These are phyloP conservation scores for Penicillium sp. DNA, from an alignment of 2,329 filamentous ascomycete species.

Conservation along the genomic window DNA sequence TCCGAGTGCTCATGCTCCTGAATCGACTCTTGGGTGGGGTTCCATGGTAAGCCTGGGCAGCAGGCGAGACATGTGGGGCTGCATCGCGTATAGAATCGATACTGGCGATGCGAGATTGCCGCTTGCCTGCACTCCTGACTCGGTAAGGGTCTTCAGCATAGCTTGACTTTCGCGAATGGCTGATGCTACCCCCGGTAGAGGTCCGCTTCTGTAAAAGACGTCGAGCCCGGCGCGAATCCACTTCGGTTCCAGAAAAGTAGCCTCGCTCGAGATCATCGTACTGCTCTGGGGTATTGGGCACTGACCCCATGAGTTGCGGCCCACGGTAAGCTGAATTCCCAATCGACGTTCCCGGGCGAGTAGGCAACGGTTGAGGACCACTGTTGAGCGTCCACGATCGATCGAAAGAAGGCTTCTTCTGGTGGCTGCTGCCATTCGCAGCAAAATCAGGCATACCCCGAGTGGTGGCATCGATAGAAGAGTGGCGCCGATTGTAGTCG, in stretches of 20 bases:
- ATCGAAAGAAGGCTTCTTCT: conserved; percentile 63
- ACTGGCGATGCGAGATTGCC: conserved; percentile 79
- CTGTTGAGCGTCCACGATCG: conserved; percentile 60
- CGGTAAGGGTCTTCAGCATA: conserved; percentile 74
- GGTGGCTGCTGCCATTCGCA: conserved; percentile 47
- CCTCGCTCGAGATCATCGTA: conserved; percentile 74
- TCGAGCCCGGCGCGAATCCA: conserved; percentile 69
- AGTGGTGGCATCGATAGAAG: conserved; percentile 74
- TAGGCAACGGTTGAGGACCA: conserved; percentile 37
- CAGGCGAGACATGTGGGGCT: conserved; percentile 56
- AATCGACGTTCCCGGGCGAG: conserved; percentile 40
- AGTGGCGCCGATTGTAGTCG: conserved; percentile 83
- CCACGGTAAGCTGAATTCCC: conserved; percentile 32
- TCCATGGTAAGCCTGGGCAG: conserved; percentile 68
- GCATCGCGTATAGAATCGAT: conserved; percentile 72
- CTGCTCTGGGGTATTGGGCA: conserved; percentile 38
- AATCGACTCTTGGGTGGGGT: conserved; percentile 58
- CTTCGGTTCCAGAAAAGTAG: conserved; percentile 90
- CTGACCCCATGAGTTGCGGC: conserved; percentile 33
- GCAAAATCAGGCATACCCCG: conserved; percentile 34
- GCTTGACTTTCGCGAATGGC: conserved; percentile 72
- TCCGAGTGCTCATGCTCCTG: conserved; percentile 64
- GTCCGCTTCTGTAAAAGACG: conserved; percentile 79
- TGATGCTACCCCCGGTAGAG: conserved; percentile 44
- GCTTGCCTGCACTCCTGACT: conserved; percentile 67